These are phyloP conservation scores for Nissolia schottii DNA, from an alignment of 306 rosid species.

Conservation along the genomic window DNA sequence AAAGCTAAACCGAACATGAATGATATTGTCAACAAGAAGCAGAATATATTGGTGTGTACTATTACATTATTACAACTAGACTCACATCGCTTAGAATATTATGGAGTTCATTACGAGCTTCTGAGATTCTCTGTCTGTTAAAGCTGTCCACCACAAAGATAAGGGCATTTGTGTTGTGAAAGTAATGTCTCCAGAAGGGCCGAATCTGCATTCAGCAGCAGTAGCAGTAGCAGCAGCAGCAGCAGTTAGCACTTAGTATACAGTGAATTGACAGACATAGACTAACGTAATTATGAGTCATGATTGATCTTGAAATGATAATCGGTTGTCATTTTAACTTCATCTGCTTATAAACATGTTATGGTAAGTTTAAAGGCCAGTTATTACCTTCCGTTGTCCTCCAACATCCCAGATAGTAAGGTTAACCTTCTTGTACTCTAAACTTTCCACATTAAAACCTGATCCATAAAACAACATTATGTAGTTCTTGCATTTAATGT, in stretches of 20 bases:
- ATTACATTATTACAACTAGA: not conserved
- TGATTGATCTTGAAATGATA: not conserved
- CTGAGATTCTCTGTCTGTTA: slow-evolving; percentile 37
- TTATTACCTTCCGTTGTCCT: slow-evolving; percentile 49
- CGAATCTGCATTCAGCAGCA: slow-evolving; percentile 40
- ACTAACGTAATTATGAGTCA: not conserved
- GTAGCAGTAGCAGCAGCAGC: too few species aligned
- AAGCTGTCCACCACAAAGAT: slow-evolving; percentile 49
- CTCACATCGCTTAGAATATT: slow-evolving; percentile 38
- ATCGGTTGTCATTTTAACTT: not conserved
- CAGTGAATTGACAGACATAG: not conserved
- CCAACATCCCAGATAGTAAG: slow-evolving; percentile 54
- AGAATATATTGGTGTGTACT: not conserved
- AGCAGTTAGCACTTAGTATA: not conserved
- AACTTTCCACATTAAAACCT: slow-evolving; percentile 52
- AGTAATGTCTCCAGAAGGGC: slow-evolving; percentile 54
- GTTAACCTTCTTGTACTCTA: slow-evolving; percentile 39
- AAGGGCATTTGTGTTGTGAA: slow-evolving; percentile 43
- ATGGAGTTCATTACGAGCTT: slow-evolving; percentile 48
- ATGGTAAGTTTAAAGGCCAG: not conserved
- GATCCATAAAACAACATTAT: slow-evolving; percentile 21
- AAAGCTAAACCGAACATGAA: too few species aligned
- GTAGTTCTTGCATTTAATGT: not conserved
- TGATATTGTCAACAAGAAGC: not conserved
- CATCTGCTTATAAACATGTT: not conserved